Evolutionary conservation across 2,329 filamentous ascomycete species (phyloP).

Genomic region (Trichoderma atrobrunneum): DNA sequence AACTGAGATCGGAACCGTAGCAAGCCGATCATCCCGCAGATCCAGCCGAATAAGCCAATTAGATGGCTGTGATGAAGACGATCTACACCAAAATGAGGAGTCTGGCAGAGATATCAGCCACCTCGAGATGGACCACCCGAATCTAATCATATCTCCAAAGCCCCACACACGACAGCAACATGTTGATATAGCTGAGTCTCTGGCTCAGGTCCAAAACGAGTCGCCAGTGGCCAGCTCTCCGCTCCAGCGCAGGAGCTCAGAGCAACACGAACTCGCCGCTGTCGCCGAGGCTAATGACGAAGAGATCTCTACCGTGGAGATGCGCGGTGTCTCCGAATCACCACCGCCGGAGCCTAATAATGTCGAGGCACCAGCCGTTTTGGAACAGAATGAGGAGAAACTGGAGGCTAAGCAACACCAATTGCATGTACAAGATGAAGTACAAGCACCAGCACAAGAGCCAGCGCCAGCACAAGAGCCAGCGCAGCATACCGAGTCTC

Average conservation of each 20-base stretch:
- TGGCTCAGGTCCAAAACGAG: neutral
- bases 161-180: neutral
- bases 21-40: neutral
- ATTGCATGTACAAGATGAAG: neutral
- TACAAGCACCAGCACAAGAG: neutral
- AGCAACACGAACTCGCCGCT: neutral
- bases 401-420: neutral
- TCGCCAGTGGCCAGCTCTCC: neutral
- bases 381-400: neutral
- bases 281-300: neutral
- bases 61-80: neutral
- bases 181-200: neutral
- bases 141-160: neutral
- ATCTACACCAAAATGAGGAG: neutral
- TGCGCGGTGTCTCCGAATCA: neutral
- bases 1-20: neutral
- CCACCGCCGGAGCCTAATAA: neutral
- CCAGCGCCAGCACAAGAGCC: neutral
- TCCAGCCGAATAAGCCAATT: conserved; percentile 11
- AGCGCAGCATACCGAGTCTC: neutral
- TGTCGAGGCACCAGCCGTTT: neutral
- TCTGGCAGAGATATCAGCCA: neutral
- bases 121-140: neutral
- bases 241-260: neutral
- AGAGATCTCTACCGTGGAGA: neutral